Conservation (phyloP, 345 rosid species). For the Hypericum perforatum region DNA sequence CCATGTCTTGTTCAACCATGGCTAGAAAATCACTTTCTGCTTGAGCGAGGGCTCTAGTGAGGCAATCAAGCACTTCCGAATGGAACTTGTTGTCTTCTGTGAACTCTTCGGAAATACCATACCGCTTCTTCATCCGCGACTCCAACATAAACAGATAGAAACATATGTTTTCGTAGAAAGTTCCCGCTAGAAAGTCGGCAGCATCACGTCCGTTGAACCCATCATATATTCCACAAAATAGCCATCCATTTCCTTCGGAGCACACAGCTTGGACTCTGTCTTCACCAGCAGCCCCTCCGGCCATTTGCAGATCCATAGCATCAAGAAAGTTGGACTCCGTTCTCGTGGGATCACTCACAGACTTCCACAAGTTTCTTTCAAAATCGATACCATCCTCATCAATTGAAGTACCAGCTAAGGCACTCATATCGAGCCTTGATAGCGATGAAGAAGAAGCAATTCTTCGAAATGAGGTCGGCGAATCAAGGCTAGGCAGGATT, state of each 20-base stretch:
- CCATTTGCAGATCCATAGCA: slow-evolving; percentile 75
- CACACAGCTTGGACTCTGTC: slow-evolving; percentile 98
- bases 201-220: slow-evolving; percentile 98
- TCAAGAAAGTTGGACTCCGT: slow-evolving; percentile 49
- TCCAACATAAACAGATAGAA: slow-evolving; percentile 42
- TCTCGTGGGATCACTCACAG: slow-evolving; percentile 54
- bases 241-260: slow-evolving; percentile 91
- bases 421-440: slow-evolving; percentile 74
- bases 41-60: slow-evolving; percentile 61
- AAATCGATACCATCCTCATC: slow-evolving; percentile 61
- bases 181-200: slow-evolving; percentile 94
- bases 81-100: slow-evolving; percentile 3
- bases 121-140: slow-evolving; percentile 39
- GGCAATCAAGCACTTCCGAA: slow-evolving; percentile 53
- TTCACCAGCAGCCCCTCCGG: slow-evolving; percentile 99
- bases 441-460: slow-evolving; percentile 63
- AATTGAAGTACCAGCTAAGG: slow-evolving; percentile 49
- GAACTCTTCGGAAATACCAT: slow-evolving; percentile 2
- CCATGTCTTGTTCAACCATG: slow-evolving; percentile 99
- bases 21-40: slow-evolving; percentile 75
- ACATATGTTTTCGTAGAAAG: slow-evolving; percentile 67
- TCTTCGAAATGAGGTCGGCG: slow-evolving; percentile 73
- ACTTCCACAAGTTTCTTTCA: slow-evolving; percentile 43
- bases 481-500: slow-evolving; percentile 79
- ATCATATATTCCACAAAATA: slow-evolving; percentile 83